These are phyloP conservation scores for Posidonia oceanica DNA, from an alignment of 116 monocot species.

Conservation along the genomic window DNA sequence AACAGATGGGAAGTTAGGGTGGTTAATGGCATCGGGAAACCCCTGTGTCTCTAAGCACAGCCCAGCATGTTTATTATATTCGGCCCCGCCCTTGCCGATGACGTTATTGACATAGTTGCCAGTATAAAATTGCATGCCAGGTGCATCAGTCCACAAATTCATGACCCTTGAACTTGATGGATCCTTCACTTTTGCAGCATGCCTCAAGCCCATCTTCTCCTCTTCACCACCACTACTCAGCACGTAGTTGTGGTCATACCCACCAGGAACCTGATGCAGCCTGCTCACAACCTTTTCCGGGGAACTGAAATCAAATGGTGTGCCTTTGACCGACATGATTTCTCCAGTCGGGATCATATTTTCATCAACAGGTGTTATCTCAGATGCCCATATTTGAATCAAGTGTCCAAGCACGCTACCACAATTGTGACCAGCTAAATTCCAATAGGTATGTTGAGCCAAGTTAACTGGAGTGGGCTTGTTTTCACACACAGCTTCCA, in stretches of 20 bases:
- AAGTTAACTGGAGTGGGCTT: conserved; percentile 70
- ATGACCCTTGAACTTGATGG: conserved; percentile 23
- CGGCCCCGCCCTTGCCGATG: conserved; percentile 51
- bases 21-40: conserved; percentile 75
- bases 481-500: conserved; percentile 42
- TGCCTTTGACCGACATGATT: conserved; percentile 32
- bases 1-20: conserved; percentile 64
- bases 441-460: conserved; percentile 87
- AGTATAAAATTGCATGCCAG: conserved; percentile 78
- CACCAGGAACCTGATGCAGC: conserved; percentile 33
- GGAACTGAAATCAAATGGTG: conserved; percentile 60
- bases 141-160: conserved; percentile 44
- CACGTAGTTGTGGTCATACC: conserved; percentile 65
- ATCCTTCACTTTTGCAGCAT: conserved; percentile 38
- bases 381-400: conserved; percentile 37
- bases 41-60: conserved; percentile 88
- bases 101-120: conserved; percentile 60
- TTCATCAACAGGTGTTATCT: conserved; percentile 55
- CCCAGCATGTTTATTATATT: conserved; percentile 60
- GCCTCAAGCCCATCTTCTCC: conserved; percentile 28
- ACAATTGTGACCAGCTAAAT: conserved; percentile 57
- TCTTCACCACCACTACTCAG: conserved; percentile 18
- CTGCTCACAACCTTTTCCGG: conserved; percentile 37
- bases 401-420: conserved; percentile 45
- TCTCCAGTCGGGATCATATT: conserved; percentile 55